These are phyloP conservation scores for Olyra latifolia DNA, from an alignment of 176 grass and related monocot genomes.

Conservation along the genomic window DNA sequence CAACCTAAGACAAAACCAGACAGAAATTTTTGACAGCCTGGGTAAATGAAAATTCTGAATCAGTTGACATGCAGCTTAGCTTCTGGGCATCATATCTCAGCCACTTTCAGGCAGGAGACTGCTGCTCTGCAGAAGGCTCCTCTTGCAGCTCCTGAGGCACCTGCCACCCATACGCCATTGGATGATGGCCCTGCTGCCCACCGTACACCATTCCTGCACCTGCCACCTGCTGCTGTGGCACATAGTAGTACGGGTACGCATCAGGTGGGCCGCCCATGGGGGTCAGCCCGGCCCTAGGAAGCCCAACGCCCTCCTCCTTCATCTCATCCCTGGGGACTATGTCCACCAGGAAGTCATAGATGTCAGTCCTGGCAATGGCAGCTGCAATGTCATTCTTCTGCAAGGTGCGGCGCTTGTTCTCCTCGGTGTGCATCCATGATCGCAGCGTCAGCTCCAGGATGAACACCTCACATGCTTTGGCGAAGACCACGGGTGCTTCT, in stretches of 20 bases:
- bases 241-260: slow-evolving; percentile 40
- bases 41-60: slow-evolving; percentile 19
- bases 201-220: slow-evolving; percentile 39
- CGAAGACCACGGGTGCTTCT: slow-evolving; percentile 55
- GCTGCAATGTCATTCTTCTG: slow-evolving; percentile 62
- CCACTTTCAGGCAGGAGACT: slow-evolving; percentile 25
- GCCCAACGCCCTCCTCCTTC: slow-evolving; percentile 40
- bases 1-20: slow-evolving; percentile 29
- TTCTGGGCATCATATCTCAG: not conserved
- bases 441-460: slow-evolving; percentile 61
- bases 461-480: slow-evolving; percentile 63
- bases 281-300: slow-evolving; percentile 30
- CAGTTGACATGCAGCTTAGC: not conserved
- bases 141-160: slow-evolving; percentile 38
- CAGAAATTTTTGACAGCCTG: slow-evolving; percentile 12
- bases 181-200: slow-evolving; percentile 35
- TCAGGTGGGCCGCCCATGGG: slow-evolving; percentile 36
- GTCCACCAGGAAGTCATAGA: slow-evolving; percentile 66
- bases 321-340: slow-evolving; percentile 50
- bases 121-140: slow-evolving; percentile 24
- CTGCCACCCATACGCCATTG: slow-evolving; percentile 43
- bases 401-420: slow-evolving; percentile 57
- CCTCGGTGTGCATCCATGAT: slow-evolving; percentile 67
- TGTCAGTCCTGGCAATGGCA: slow-evolving; percentile 54
- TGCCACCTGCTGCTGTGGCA: slow-evolving; percentile 25